Evolutionary conservation across 768 basidiomycete genomes (phyloP).

Genomic region (Leccinum ochraceum): DNA sequence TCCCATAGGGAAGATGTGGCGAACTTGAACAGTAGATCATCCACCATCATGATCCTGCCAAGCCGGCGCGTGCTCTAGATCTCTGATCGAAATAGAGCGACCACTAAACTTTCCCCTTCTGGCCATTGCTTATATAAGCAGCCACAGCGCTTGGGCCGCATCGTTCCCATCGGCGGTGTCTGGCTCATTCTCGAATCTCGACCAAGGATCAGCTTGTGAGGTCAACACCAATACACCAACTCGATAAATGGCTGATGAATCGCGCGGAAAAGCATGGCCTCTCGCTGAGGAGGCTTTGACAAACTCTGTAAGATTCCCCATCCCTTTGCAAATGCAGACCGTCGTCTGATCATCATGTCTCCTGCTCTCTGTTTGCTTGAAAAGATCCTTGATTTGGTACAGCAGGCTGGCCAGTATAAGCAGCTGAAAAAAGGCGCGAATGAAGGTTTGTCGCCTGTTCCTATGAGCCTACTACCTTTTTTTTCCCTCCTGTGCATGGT

Average conservation of each 20-base stretch:
- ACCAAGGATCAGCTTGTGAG: conserved; percentile 93
- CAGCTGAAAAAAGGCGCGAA: conserved; percentile 99
- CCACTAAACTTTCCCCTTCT: conserved; percentile 8
- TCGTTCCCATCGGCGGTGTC: too few relatives aligned
- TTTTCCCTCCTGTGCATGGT: background rate
- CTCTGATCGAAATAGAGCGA: background rate
- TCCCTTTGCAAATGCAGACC: background rate
- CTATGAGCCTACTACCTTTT: background rate
- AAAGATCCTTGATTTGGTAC: conserved; percentile 93
- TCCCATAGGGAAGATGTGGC: too few relatives aligned
- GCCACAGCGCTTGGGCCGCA: background rate
- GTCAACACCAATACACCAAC: conserved; percentile 43
- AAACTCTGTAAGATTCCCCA: conserved; percentile 66
- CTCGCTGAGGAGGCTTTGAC: conserved; percentile 83
- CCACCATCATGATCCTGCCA: too few relatives aligned
- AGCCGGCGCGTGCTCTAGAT: too few relatives aligned
- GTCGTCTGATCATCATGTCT: conserved; percentile 1
- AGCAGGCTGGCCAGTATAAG: conserved; percentile 96
- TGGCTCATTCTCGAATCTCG: conserved; percentile 48
- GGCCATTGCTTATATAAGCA: conserved; percentile 20
- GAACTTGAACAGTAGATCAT: too few relatives aligned
- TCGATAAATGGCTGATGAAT: conserved; percentile 65
- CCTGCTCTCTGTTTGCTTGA: background rate
- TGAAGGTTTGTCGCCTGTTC: conserved; percentile 63
- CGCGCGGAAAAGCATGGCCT: conserved; percentile 84